Conservation (phyloP, 352 stramenopile genomes). For the Phytophthora sansomeana region DNA sequence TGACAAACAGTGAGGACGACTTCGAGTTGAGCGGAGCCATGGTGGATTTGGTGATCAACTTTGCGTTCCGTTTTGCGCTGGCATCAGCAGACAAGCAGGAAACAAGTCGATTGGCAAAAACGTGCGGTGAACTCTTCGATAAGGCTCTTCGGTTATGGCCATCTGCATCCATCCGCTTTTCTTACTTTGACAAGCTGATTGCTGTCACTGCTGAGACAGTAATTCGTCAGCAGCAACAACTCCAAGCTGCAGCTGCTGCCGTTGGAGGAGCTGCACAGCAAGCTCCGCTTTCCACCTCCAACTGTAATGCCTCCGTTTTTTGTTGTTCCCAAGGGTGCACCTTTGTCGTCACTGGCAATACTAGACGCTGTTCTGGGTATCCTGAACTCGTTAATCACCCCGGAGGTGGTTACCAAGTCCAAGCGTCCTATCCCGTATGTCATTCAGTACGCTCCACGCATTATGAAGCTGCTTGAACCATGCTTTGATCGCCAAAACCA, state of each 20-base stretch:
- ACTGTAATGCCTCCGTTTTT: constrained; percentile 86
- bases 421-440: constrained; percentile 83
- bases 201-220: constrained; percentile 87
- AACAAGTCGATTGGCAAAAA: constrained; percentile 88
- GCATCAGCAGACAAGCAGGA: constrained; percentile 91
- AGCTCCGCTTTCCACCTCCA: constrained; percentile 34
- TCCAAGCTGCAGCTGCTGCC: constrained; percentile 36
- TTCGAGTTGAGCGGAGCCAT: constrained; percentile 89
- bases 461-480: constrained; percentile 91
- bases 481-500: constrained; percentile 88
- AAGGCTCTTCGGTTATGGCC: constrained; percentile 88
- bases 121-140: constrained; percentile 89
- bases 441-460: constrained; percentile 86
- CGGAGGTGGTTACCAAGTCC: constrained; percentile 79
- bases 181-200: constrained; percentile 93
- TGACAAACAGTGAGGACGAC: constrained; percentile 74
- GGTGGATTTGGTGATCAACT: constrained; percentile 94
- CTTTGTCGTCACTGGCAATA: constrained; percentile 87
- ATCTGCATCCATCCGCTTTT: constrained; percentile 87
- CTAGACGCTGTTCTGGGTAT: constrained; percentile 89
- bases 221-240: constrained; percentile 79
- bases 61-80: constrained; percentile 88
- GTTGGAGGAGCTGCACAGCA: constrained; percentile 32
- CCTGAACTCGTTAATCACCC: constrained; percentile 82
- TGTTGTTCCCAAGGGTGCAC: constrained; percentile 80